Base-by-base conservation (phyloP, 2,329 filamentous ascomycete genomes). In the Tetracladium maxilliforme region DNA sequence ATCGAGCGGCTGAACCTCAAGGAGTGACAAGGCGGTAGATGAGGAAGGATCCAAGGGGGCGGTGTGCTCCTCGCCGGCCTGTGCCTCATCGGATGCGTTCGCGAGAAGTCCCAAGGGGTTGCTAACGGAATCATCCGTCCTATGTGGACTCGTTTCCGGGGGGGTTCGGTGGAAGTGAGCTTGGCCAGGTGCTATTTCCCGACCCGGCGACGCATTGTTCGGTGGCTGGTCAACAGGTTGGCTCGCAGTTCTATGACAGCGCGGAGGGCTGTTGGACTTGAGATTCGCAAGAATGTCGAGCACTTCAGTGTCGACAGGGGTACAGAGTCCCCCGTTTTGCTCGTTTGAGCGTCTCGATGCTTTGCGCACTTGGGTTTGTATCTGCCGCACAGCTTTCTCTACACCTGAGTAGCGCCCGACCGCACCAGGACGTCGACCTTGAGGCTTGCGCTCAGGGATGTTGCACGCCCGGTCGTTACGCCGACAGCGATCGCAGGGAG, bases 401-500 rank as follows among this genome's bases (percentile, higher is more conserved):
- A 46, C 24, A 6, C 41, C 41, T 10, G 28, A 32, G 31, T 45
- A 46, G 3, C 41, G 36, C 11, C 42, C 43, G 12, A 35, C 22
- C 3, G 42, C 38, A 2, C 43, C 42, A 10, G 27, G 37, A 14
- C 32, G 41, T 14, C 43, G 36, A 4, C 43, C 43, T 14, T 41
- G 28, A 2, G 36, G 38, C 9, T 36, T 38, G 3, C 37, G 29
- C n/a, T 32, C 21, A 10, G 43, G 43, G 9, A 40, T 36, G 4
- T 23, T 37, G 22, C 42, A 46, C 2, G 25, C 19, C 3, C 38
- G 38, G 18, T 39, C 33, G 14, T 33, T 41, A 8, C 35, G 33
- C 25, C 18, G 33, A 26, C 42, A 46, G 6, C 42, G 36, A 14
- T 45, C 37, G 15, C 43, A 46, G 14, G 39, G 29, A n/a, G n/a